Evolutionary conservation across 2,329 filamentous ascomycete genomes (phyloP).

Genomic region (Zymoseptoria crescenta): DNA sequence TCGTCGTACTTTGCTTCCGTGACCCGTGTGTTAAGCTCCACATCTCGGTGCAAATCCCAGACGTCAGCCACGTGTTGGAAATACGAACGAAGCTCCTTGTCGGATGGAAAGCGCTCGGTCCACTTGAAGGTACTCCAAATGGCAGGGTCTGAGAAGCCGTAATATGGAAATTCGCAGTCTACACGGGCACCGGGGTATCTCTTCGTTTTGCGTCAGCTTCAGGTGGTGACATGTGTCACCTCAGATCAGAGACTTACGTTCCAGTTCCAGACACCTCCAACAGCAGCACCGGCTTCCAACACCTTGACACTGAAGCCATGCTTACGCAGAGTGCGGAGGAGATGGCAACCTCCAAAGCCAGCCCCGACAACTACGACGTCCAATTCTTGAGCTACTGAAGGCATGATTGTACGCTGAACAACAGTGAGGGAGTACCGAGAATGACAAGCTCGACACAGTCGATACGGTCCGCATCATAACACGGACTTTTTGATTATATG

Average conservation of each 20-base stretch:
- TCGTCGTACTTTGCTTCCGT: slow-evolving; percentile 44
- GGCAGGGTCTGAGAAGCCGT: slow-evolving; percentile 39
- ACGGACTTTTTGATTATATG: not conserved
- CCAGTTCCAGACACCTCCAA: slow-evolving; percentile 32
- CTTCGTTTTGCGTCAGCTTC: too few species aligned
- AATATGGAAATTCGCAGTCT: slow-evolving; percentile 40
- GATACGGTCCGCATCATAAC: too few species aligned
- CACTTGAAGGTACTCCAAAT: slow-evolving; percentile 50
- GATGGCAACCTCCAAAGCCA: slow-evolving; percentile 14
- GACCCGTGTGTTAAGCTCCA: slow-evolving; percentile 51
- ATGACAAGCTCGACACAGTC: too few species aligned
- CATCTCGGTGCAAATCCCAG: slow-evolving; percentile 49
- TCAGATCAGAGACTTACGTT: slow-evolving; percentile 18
- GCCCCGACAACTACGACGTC: slow-evolving; percentile 12
- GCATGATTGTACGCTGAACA: not conserved
- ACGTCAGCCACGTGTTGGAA: slow-evolving; percentile 55
- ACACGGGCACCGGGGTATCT: slow-evolving; percentile 37
- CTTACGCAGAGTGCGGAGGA: slow-evolving; percentile 22
- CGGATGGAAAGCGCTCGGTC: slow-evolving; percentile 23
- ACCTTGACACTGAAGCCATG: slow-evolving; percentile 26
- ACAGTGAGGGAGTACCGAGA: too few species aligned
- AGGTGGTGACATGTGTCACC: too few species aligned
- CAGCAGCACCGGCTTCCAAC: slow-evolving; percentile 26
- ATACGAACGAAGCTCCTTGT: slow-evolving; percentile 44
- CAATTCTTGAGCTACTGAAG: slow-evolving; percentile 1